These are phyloP conservation scores for Aspergillus intermedius DNA, from an alignment of 2,329 filamentous ascomycete genomes.

Conservation along the genomic window DNA sequence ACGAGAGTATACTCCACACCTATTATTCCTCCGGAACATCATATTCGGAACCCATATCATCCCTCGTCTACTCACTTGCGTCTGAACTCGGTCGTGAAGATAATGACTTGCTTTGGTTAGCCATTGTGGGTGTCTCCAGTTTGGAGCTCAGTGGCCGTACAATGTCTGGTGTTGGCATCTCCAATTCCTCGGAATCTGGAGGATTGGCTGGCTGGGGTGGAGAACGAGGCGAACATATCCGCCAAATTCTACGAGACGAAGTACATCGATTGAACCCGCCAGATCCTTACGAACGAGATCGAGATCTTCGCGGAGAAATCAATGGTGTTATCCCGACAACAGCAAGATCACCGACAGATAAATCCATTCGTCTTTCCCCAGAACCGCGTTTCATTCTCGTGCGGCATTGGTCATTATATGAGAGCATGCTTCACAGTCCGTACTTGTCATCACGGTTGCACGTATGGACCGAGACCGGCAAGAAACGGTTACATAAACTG, in stretches of 20 bases:
- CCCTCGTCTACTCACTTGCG: conserved; percentile 87
- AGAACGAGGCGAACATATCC: conserved; percentile 72
- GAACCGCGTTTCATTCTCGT: conserved; percentile 91
- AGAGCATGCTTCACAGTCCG: conserved; percentile 96
- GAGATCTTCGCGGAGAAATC: conserved; percentile 59
- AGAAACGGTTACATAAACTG: conserved; percentile 85
- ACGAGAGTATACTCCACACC: conserved; percentile 66
- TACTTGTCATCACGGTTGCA: conserved; percentile 88
- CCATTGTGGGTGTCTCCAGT: conserved; percentile 91
- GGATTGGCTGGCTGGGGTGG: conserved; percentile 69
- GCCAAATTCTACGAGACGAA: conserved; percentile 83
- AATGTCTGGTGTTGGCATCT: conserved; percentile 66
- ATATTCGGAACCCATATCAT: conserved; percentile 91
- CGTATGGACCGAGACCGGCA: conserved; percentile 86
- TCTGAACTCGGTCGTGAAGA: conserved; percentile 94
- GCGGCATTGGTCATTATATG: conserved; percentile 93
- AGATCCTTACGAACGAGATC: conserved; percentile 50
- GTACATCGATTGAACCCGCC: conserved; percentile 87
- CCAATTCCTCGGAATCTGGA: conserved; percentile 49
- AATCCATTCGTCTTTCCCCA: conserved; percentile 81
- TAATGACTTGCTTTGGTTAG: conserved; percentile 90
- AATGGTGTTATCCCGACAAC: conserved; percentile 83
- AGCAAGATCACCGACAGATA: conserved; percentile 82
- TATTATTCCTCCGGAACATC: conserved; percentile 87
- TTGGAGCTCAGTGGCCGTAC: conserved; percentile 86